phyloP scores from a whole-genome alignment of 371 early-diverging fungal genomes.

The Phascolomyces articulosus region DNA sequence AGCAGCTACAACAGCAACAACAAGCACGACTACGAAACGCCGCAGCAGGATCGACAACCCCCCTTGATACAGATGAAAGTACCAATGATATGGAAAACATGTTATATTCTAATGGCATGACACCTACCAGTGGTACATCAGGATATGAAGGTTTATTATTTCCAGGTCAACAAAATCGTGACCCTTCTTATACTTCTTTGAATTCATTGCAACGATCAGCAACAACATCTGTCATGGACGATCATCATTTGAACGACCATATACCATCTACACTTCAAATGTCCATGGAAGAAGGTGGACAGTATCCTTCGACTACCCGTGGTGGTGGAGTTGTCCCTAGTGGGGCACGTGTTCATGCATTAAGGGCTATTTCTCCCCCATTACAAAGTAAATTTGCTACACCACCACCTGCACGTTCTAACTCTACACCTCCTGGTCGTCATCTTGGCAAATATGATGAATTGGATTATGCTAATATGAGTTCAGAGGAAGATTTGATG shows the following conservation, averaged over 20 bases:
- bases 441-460: conserved; percentile 1
- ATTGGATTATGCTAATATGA: conserved; percentile 8
- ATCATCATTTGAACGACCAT: conserved; percentile 1
- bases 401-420: conserved; percentile 48
- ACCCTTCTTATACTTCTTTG: conserved; percentile 74
- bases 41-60: not conserved
- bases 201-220: conserved; percentile 40
- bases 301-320: not conserved
- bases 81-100: conserved; percentile 3
- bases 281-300: not conserved
- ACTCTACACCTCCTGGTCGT: conserved; percentile 53
- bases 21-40: conserved; percentile 2
- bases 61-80: not conserved
- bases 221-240: not conserved
- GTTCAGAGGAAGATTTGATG: not conserved
- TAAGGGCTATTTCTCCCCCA: not conserved
- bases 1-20: not conserved
- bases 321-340: not conserved
- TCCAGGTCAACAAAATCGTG: conserved; percentile 77
- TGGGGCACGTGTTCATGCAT: conserved; percentile 4
- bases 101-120: not conserved
- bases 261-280: conserved; percentile 3
- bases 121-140: too few species aligned
- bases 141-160: not conserved
- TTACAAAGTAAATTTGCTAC: conserved; percentile 16